These are phyloP conservation scores for Phlebopus sp. DNA, from an alignment of 1,284 basidiomycete genomes.

Conservation along the genomic window DNA sequence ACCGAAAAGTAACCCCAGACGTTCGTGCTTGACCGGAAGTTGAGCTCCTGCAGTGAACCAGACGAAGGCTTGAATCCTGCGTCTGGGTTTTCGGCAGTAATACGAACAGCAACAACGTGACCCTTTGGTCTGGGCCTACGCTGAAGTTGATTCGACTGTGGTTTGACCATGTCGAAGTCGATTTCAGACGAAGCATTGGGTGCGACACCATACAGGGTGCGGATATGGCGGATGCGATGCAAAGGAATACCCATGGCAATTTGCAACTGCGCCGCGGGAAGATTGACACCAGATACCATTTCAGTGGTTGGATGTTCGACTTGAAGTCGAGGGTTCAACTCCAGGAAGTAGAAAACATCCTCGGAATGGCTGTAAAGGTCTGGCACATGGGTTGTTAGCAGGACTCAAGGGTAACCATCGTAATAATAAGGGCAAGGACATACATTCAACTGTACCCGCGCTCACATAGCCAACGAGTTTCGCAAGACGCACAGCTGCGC, in stretches of 20 bases:
- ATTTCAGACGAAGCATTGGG: slow-evolving; percentile 87
- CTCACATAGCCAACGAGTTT: slow-evolving; percentile 99
- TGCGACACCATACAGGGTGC: slow-evolving; percentile 92
- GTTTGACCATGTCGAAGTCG: slow-evolving; percentile 94
- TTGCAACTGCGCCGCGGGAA: slow-evolving; percentile 96
- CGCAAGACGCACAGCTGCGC: slow-evolving; percentile 94
- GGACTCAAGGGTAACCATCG: neutral
- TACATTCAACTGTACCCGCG: slow-evolving; percentile 98
- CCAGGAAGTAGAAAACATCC: slow-evolving; percentile 95
- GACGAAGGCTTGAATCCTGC: slow-evolving; percentile 99
- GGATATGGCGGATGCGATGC: slow-evolving; percentile 94
- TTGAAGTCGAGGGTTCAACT: slow-evolving; percentile 99
- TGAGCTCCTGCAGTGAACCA: slow-evolving; percentile 95
- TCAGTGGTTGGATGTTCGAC: slow-evolving; percentile 99
- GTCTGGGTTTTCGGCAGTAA: slow-evolving; percentile 99
- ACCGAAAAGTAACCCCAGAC: slow-evolving; percentile 99
- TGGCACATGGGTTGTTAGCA: slow-evolving; percentile 31
- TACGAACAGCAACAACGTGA: slow-evolving; percentile 98
- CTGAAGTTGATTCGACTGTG: slow-evolving; percentile 84
- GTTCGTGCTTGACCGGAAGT: slow-evolving; percentile 98
- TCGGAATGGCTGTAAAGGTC: slow-evolving; percentile 95
- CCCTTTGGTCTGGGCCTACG: slow-evolving; percentile 97
- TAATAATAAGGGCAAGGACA: too few relatives aligned
- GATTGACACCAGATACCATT: slow-evolving; percentile 98
- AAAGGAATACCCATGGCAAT: slow-evolving; percentile 98